Conservation (phyloP, 352 stramenopile species). For the Phytopythium aichiense region DNA sequence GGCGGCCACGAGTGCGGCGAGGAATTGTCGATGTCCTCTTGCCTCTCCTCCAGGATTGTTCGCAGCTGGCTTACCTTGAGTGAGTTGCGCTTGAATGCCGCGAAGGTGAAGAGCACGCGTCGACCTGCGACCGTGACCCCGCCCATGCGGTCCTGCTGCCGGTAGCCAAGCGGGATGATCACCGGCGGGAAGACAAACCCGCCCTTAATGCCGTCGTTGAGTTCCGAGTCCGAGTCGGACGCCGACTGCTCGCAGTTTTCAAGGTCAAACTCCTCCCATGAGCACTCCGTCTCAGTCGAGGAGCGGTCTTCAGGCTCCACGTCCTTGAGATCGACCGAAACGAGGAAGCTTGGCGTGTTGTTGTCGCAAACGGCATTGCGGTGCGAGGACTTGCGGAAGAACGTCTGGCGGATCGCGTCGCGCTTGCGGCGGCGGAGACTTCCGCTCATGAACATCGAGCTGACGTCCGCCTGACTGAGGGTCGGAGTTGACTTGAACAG, state of each 20-base stretch:
- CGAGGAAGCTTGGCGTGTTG: slow-evolving; percentile 7
- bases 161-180: slow-evolving; percentile 44
- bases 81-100: slow-evolving; percentile 51
- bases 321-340: slow-evolving; percentile 18
- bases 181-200: slow-evolving; percentile 38
- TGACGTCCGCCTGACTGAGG: slow-evolving; percentile 9
- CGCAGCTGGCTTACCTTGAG: slow-evolving; percentile 34
- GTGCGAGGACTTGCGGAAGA: slow-evolving; percentile 11
- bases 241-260: slow-evolving; percentile 2
- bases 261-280: slow-evolving; percentile 6
- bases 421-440: not conserved
- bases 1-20: not conserved
- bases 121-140: slow-evolving; percentile 43
- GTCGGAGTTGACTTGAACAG: slow-evolving; percentile 9
- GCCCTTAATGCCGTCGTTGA: slow-evolving; percentile 14
- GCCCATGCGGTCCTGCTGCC: slow-evolving; percentile 41
- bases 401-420: not conserved
- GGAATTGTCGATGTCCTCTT: not conserved
- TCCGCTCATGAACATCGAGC: not conserved
- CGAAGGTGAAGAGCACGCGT: slow-evolving; percentile 53
- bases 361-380: slow-evolving; percentile 14
- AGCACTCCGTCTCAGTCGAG: slow-evolving; percentile 13
- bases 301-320: slow-evolving; percentile 21
- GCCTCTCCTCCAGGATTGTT: slow-evolving; percentile 23
- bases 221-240: slow-evolving; percentile 15